A percentile compares a stretch with the other conserved stretches of the same genome.
These are phyloP conservation scores for Eutypa lata DNA, from an alignment of 2,329 filamentous ascomycete species.

Conservation along the genomic window DNA sequence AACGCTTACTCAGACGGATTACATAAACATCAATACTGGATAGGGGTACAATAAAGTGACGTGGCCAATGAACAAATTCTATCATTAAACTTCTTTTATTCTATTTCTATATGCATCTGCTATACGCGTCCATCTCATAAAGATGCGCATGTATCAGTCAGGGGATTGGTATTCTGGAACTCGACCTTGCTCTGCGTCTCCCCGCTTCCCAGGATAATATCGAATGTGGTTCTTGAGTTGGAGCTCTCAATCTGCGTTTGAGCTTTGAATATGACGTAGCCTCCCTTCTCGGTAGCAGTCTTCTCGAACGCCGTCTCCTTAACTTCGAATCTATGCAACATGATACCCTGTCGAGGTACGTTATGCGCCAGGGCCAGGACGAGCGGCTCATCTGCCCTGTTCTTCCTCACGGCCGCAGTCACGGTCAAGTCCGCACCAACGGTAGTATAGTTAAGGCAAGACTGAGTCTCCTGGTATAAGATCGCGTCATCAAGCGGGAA, in stretches of 20 bases:
- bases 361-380: background rate
- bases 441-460: conserved; percentile 17
- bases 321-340: background rate
- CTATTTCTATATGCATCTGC: too few species aligned
- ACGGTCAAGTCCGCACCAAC: background rate
- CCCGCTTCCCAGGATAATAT: background rate
- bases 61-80: too few species aligned
- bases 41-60: too few species aligned
- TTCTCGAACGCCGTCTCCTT: background rate
- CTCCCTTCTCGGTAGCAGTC: background rate
- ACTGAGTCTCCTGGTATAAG: conserved; percentile 22
- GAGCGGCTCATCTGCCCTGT: background rate
- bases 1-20: too few species aligned
- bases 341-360: background rate
- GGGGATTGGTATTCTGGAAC: background rate
- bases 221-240: background rate
- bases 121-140: background rate
- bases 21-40: too few species aligned
- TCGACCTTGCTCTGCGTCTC: background rate
- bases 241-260: background rate
- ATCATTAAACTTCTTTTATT: too few species aligned
- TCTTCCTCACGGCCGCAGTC: background rate
- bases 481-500: conserved; percentile 27
- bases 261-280: background rate
- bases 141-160: background rate